Conservation (phyloP, 2,329 filamentous ascomycete species). For the Penicillium sp. region DNA sequence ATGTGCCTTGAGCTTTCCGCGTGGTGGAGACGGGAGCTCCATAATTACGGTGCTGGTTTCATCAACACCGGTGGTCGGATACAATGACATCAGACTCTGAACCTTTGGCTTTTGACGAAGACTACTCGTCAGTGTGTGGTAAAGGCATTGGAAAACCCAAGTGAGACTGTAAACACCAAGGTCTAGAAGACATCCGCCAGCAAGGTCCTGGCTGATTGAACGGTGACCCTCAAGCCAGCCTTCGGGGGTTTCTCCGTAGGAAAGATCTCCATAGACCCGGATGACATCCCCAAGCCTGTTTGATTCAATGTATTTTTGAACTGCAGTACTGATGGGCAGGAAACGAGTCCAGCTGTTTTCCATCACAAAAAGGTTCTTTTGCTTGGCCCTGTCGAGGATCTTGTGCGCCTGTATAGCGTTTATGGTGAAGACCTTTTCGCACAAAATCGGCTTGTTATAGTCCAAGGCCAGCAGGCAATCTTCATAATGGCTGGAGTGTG, state of each 20-base stretch:
- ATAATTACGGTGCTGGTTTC: background rate
- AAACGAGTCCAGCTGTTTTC: constrained; percentile 83
- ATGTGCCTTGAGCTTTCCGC: background rate
- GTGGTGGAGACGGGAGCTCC: background rate
- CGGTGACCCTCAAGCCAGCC: constrained; percentile 43
- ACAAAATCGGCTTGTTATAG: constrained; percentile 79
- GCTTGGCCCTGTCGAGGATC: constrained; percentile 68
- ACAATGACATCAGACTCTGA: background rate
- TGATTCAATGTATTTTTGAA: constrained; percentile 63
- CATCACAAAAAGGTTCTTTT: constrained; percentile 74
- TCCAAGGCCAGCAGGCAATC: constrained; percentile 78
- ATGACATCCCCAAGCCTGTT: constrained; percentile 54
- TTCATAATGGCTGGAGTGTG: constrained; percentile 84
- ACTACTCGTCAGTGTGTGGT: background rate
- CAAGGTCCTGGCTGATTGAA: constrained; percentile 75
- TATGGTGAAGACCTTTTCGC: constrained; percentile 82
- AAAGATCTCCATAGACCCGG: constrained; percentile 55
- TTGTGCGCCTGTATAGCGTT: constrained; percentile 71
- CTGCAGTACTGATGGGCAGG: constrained; percentile 72
- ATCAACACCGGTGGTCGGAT: background rate
- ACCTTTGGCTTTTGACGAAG: background rate
- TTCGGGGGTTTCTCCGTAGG: constrained; percentile 7
- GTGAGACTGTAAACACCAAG: constrained; percentile 79
- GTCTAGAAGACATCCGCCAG: constrained; percentile 77
- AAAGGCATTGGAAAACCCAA: constrained; percentile 60